Evolutionary conservation across 1,139 yeast species (phyloP).

Genomic region (Pichia sp.): DNA sequence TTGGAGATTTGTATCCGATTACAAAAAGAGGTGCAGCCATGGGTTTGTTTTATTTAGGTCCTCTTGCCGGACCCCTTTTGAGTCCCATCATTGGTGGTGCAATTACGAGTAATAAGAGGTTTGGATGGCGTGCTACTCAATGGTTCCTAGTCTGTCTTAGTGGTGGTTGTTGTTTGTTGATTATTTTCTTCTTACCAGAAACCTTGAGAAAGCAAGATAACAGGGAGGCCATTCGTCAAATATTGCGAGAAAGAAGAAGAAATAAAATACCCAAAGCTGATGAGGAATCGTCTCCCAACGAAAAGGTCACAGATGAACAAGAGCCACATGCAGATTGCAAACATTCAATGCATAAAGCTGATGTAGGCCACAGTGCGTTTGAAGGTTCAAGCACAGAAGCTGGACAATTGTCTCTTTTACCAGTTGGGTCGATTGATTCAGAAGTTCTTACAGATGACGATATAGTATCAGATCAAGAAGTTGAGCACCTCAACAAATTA

Average conservation of each 20-base stretch:
- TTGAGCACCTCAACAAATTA: conserved; percentile 23
- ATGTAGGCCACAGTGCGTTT: background rate
- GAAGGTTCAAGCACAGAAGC: background rate
- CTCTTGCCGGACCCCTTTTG: conserved; percentile 73
- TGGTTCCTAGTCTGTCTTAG: conserved; percentile 76
- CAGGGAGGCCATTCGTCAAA: conserved; percentile 43
- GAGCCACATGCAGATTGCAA: background rate
- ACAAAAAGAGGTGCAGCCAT: conserved; percentile 73
- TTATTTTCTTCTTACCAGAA: conserved; percentile 67
- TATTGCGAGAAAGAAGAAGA: conserved; percentile 38
- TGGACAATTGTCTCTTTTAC: background rate
- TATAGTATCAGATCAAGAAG: conserved; percentile 20
- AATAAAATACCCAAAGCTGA: conserved; percentile 14
- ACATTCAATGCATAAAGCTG: background rate
- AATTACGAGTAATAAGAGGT: conserved; percentile 48
- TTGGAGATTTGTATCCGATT: conserved; percentile 66
- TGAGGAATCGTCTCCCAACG: conserved; percentile 14
- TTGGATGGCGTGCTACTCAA: conserved; percentile 90
- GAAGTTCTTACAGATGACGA: conserved; percentile 11
- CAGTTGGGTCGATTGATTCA: conserved; percentile 10
- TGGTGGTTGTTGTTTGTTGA: conserved; percentile 47
- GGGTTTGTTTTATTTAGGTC: conserved; percentile 80
- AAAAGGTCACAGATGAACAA: conserved; percentile 5
- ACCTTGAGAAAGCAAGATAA: conserved; percentile 59
- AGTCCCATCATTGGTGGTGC: conserved; percentile 84